These are phyloP conservation scores for Rhododendron williamsianum DNA, from an alignment of 148 eudicot species.

Conservation along the genomic window DNA sequence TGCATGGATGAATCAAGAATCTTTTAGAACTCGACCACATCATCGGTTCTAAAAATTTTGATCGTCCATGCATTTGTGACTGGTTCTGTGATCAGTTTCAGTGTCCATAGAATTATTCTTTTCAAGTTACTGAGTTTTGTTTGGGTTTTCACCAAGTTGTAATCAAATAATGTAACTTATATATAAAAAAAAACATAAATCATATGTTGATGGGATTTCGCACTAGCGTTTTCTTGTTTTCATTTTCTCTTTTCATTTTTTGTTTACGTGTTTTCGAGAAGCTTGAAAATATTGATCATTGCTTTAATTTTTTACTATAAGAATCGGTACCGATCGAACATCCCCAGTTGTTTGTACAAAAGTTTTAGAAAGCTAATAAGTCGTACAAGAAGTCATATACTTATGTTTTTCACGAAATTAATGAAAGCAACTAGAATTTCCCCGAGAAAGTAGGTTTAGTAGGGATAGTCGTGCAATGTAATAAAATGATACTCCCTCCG, in stretches of 20 bases:
- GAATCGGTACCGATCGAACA: neutral
- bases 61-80: neutral
- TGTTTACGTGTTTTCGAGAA: neutral
- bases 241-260: neutral
- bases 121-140: neutral
- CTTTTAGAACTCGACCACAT: neutral
- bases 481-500: too few species aligned
- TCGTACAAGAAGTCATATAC: too few species aligned
- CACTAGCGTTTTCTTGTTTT: neutral
- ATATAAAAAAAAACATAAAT: neutral
- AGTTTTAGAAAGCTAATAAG: neutral
- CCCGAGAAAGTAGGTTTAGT: neutral
- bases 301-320: neutral
- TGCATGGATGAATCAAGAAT: neutral
- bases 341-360: neutral
- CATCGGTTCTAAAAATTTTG: neutral
- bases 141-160: neutral
- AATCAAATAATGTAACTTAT: constrained; percentile 5
- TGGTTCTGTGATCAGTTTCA: neutral
- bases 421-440: neutral
- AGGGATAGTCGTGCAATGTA: neutral
- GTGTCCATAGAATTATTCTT: neutral
- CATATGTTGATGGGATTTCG: neutral
- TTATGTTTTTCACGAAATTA: neutral
- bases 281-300: neutral